Evolutionary conservation across 1,139 yeast species (phyloP), one percentile per base, ranked within the genome.

Genomic region (Zygoascus meyerae): DNA sequence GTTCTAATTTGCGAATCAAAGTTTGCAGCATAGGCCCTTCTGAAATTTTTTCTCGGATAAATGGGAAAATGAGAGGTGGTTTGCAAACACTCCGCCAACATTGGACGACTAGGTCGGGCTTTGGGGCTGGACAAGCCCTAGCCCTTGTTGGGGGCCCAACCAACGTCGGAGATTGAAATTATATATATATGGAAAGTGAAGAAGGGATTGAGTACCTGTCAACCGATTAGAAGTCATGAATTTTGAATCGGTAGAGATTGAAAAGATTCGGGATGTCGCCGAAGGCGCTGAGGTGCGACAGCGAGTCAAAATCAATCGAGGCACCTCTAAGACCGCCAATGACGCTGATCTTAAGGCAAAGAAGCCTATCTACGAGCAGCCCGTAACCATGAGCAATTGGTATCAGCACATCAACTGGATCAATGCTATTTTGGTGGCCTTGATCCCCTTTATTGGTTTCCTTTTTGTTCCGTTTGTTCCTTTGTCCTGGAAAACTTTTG

Each of bases 331-430:
- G 55, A 73, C 69, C 57, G 65, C 29, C 2, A 41, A 42, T 29
- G 48, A 41, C 40, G 51, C 35, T 10, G 26, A 21, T 21, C 48
- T 44, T 35, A 57, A 59, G 47, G 55, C 53, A 12, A 69, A 67
- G 53, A 73, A 72, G 53, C 97, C 92, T 67, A 90, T 92, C 54
- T 81, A 92, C 42, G 98, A 94, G 67, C 82, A 84, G 71, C 95
- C 96, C 9, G 85, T 95, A 86, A 90, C 97, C 12, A 53, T 73
- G 54, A 54, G 72, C 51, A 92, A 92, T 72, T 90, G 96, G 94
- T 72, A 82, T 64, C 69, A 81, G 62, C 96, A 92, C 69, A 72
- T 92, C 64, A 92, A 92, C 71, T 92, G 98, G 98, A 73, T 94
- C 60, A 92, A 92, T 68, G 71, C 87, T 55, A 71, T 80, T n/a